These are phyloP conservation scores for Vinca major DNA, from an alignment of 305 asterid species.

Conservation along the genomic window DNA sequence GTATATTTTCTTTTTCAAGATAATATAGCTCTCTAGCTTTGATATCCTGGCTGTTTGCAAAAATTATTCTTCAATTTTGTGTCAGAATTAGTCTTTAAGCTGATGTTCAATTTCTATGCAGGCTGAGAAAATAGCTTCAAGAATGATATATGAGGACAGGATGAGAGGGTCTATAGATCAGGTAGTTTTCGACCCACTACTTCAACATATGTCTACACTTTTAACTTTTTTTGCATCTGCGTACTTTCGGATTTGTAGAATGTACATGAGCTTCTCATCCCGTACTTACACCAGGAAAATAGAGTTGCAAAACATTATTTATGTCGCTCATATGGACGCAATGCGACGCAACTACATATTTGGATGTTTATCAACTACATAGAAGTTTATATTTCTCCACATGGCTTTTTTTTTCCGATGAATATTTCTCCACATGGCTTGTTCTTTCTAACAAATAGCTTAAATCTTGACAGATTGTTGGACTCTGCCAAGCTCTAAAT, in stretches of 20 bases:
- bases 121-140: slow-evolving; percentile 99
- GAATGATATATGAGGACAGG: slow-evolving; percentile 92
- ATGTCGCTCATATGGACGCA: slow-evolving; percentile 10
- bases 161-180: slow-evolving; percentile 97
- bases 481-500: slow-evolving; percentile 85
- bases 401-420: no score
- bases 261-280: not conserved
- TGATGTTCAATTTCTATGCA: slow-evolving; percentile 20
- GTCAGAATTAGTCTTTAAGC: no score
- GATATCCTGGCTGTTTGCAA: no score
- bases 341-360: no score
- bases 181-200: slow-evolving; percentile 31
- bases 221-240: not conserved
- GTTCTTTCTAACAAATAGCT: not conserved
- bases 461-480: slow-evolving; percentile 56
- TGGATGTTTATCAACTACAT: no score
- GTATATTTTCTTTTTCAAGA: slow-evolving; percentile 25
- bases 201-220: not conserved
- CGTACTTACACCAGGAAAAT: not conserved
- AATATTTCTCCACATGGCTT: no score
- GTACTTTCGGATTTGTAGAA: not conserved
- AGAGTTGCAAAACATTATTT: not conserved
- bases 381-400: no score
- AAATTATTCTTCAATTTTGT: no score
- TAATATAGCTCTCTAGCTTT: no score